A percentile compares a stretch with the other conserved stretches of the same genome.
phyloP scores from a whole-genome alignment of 805 yeast species.

The Pichia thaimueangensis region DNA sequence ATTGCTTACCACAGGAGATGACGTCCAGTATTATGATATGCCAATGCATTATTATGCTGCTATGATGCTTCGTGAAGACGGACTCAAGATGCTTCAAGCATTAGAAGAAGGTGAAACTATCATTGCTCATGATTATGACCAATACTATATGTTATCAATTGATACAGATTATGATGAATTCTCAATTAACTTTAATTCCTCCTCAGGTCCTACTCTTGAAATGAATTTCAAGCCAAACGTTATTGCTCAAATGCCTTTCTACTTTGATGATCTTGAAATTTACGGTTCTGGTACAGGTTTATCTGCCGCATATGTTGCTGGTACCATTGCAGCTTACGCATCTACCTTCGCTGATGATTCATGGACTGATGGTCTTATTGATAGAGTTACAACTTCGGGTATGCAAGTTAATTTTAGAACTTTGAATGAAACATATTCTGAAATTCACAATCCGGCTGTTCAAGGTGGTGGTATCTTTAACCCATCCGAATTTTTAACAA shows the following conservation, averaged over 20 bases:
- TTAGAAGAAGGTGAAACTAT: slow-evolving; percentile 3
- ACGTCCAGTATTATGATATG: not conserved
- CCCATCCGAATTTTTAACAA: not conserved
- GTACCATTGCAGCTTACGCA: slow-evolving; percentile 5
- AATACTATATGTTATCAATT: not conserved
- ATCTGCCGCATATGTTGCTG: slow-evolving; percentile 9
- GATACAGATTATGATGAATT: not conserved
- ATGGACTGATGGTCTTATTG: slow-evolving; percentile 2
- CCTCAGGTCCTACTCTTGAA: slow-evolving; percentile 11
- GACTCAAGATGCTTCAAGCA: not conserved
- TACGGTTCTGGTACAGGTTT: slow-evolving; percentile 8
- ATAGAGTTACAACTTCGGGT: slow-evolving; percentile 9
- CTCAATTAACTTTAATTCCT: slow-evolving; percentile 2
- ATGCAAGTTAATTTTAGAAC: slow-evolving; percentile 1
- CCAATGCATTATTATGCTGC: slow-evolving; percentile 1
- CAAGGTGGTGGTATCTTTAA: slow-evolving; percentile 11
- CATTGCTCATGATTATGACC: not conserved
- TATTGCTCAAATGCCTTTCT: slow-evolving; percentile 5
- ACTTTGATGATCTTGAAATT: slow-evolving; percentile 1
- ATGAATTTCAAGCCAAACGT: slow-evolving; percentile 6
- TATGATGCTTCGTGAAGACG: not conserved
- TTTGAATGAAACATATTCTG: not conserved
- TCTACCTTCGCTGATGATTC: not conserved
- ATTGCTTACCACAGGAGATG: slow-evolving; percentile 3
- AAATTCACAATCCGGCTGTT: slow-evolving; percentile 3